Evolutionary conservation across 2,329 filamentous ascomycete species (phyloP).

Genomic region (Xylariaceae sp.): DNA sequence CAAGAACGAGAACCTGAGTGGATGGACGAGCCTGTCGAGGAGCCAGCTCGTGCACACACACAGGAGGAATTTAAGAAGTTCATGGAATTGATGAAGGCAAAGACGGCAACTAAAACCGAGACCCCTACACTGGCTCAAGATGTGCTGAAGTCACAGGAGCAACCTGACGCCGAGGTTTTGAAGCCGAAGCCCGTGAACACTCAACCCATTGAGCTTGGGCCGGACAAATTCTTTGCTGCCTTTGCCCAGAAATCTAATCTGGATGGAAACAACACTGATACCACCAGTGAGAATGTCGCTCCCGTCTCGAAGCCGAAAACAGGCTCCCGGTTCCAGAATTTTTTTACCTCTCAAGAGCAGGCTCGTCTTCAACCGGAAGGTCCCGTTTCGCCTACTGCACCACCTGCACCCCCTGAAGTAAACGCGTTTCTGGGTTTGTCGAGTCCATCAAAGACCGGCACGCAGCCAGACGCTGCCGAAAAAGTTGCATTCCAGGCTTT

Average conservation of each 20-base stretch:
- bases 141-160: constrained; percentile 34
- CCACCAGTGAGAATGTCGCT: constrained; percentile 36
- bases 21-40: constrained; percentile 71
- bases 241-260: constrained; percentile 40
- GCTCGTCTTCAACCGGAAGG: constrained; percentile 46
- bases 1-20: constrained; percentile 83
- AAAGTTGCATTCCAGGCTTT: constrained; percentile 82
- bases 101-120: constrained; percentile 36
- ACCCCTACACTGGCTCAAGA: constrained; percentile 33
- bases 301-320: constrained; percentile 49
- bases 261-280: constrained; percentile 49
- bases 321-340: constrained; percentile 75
- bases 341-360: constrained; percentile 61
- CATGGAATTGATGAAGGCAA: constrained; percentile 83
- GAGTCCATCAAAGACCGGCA: constrained; percentile 21
- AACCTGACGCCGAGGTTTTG: constrained; percentile 45
- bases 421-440: constrained; percentile 31
- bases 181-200: constrained; percentile 55
- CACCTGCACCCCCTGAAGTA: constrained; percentile 22
- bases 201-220: constrained; percentile 59
- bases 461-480: constrained; percentile 57
- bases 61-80: constrained; percentile 91
- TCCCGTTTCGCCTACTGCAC: constrained; percentile 40
- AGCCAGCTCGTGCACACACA: constrained; percentile 66
- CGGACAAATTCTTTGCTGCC: constrained; percentile 72